phyloP scores from a whole-genome alignment of 805 yeast genomes.

The Suhomyces sp. region DNA sequence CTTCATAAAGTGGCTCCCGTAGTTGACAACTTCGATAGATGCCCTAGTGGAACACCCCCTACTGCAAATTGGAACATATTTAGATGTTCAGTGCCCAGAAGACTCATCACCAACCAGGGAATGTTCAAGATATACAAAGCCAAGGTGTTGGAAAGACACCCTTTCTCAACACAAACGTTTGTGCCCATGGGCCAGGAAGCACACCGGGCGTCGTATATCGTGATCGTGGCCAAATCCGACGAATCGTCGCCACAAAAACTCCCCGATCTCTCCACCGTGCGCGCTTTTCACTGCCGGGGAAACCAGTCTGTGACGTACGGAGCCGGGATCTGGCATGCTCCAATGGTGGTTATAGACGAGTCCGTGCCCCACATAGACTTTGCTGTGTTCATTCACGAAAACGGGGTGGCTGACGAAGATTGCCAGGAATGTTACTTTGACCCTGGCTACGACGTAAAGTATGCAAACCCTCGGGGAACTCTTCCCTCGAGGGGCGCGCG shows the following conservation, averaged over 20 bases:
- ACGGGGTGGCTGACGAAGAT: slow-evolving; percentile 74
- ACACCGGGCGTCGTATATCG: slow-evolving; percentile 57
- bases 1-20: slow-evolving; percentile 70
- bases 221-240: slow-evolving; percentile 70
- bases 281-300: slow-evolving; percentile 74
- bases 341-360: slow-evolving; percentile 81
- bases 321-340: slow-evolving; percentile 90
- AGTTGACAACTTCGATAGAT: slow-evolving; percentile 45
- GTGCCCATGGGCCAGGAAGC: slow-evolving; percentile 76
- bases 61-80: slow-evolving; percentile 80
- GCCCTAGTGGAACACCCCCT: slow-evolving; percentile 48
- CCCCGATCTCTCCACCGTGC: slow-evolving; percentile 60
- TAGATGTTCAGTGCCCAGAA: slow-evolving; percentile 74
- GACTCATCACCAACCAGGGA: slow-evolving; percentile 38
- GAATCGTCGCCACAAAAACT: slow-evolving; percentile 32
- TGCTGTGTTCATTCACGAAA: slow-evolving; percentile 85
- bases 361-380: slow-evolving; percentile 58
- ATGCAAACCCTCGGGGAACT: slow-evolving; percentile 7
- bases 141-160: slow-evolving; percentile 86
- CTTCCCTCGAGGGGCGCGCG: neutral
- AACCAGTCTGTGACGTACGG: slow-evolving; percentile 91
- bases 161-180: slow-evolving; percentile 84
- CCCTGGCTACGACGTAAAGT: slow-evolving; percentile 50
- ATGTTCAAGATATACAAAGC: slow-evolving; percentile 39
- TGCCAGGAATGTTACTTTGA: slow-evolving; percentile 75